Base-by-base conservation (phyloP, 306 rosid genomes). In the Quercus variabilis region DNA sequence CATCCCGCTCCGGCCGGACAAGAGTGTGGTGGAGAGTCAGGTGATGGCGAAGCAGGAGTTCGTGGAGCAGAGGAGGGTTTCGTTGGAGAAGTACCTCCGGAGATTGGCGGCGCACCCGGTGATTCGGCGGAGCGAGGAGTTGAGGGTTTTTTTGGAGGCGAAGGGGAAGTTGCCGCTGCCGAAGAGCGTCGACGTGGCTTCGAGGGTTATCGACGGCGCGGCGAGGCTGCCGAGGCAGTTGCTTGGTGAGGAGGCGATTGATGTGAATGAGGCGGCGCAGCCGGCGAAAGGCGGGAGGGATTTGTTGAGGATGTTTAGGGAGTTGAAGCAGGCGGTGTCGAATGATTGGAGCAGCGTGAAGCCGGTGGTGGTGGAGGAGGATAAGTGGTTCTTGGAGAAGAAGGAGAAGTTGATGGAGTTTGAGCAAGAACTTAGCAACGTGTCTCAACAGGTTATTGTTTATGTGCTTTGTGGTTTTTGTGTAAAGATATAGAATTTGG, bases 1-100 rank as follows among this genome's bases (percentile, higher is more conserved):
- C 59, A 84, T 95, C 35, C 98, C 99, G 43, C 87, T 91, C 43
- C 78, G 99, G 52, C 99, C 99, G 59, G 99, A 95, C 76, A 95
- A 95, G 93, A 93, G 86, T 81, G 86, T 94, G 13, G 96, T 93
- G 79, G 99, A 95, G 89, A 90, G 97, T 75, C 97, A 95, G 83
- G 96, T 95, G 76, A 95, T 95, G 99, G 94, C 92, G 77, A 93
- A 89, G 77, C 91, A 88, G 69, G 99, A 95, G 73, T 95, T 95
- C 55, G 97, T 95, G 74, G 99, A 95, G 87, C 99, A 95, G 86
- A 88, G 99, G 78, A 89, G 98, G 63, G 82, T 82, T 26, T 92
- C 94, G n/a, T 56, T 95, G 89, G 98, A 95, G 88, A 95, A 87
- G 79, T 95, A 95, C 89, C 60, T 95, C 76, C 73, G 88, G 86